Evolutionary conservation across 2,329 filamentous ascomycete genomes (phyloP), one percentile per base, ranked within the genome.

Genomic region (Diplocarpon mali): DNA sequence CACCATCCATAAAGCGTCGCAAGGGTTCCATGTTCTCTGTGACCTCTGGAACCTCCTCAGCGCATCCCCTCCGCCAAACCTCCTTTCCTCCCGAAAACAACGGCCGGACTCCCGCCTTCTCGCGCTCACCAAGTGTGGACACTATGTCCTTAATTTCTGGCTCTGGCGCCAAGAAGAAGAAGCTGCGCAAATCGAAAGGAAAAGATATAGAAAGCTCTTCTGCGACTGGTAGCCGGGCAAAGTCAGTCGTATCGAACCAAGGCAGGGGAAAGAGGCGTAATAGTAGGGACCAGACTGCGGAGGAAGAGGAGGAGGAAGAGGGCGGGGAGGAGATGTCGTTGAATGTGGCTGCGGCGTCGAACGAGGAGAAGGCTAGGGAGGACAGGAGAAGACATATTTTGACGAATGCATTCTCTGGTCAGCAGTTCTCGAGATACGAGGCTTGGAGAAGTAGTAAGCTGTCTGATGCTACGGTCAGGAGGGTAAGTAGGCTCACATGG

Each of bases 11-110:
- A 38, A 86, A 86, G 60, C 79, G 81, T 38, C 80, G 84, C 58
- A 89, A 89, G 60, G 72, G 79, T 5, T 86, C 81, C 11, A 73
- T 65, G 50, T 68, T 78, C 52, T 79, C 79, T 3, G 67, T 71
- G 20, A 64, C 71, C 8, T 76, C 75, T 7, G 58, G 60, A 12
- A 54, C 59, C 13, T 74, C 76, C 1, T 74, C 75, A 1, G 69
- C 74, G 0, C 83, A 86, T 52, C 83, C 82, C 1, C 75, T 92
- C 1, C 83, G 85, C 32, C 83, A 88, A 58, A 89, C 86, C 4
- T 87, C 84, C 0, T 92, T 88, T 59, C 83, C 84, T 0, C 83
- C 84, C 20, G 80, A 78, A 47, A 68, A 76, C 43, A 64, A 64
- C 37, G 47, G 45, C 10, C 34, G 45, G 15, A 49, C 51, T 16